Evolutionary conservation across 23 red algal genomes (phyloP).

Genomic region (Gracilaria gracilis): DNA sequence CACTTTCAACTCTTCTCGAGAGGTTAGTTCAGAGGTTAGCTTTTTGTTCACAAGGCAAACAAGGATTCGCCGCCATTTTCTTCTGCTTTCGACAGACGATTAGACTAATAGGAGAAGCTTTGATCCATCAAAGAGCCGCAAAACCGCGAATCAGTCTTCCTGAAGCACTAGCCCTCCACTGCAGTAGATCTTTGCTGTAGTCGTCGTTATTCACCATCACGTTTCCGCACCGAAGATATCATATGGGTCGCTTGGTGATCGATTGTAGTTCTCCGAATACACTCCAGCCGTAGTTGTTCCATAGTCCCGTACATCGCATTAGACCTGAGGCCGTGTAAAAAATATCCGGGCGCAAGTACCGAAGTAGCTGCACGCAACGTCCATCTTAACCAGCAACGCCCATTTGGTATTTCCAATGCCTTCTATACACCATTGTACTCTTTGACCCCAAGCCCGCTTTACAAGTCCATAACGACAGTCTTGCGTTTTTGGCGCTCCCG

Average conservation of each 20-base stretch:
- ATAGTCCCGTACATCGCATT: slow-evolving; percentile 59
- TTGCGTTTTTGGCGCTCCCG: slow-evolving; percentile 43
- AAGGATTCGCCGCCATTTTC: too few relatives aligned
- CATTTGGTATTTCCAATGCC: slow-evolving; percentile 40
- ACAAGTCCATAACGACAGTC: slow-evolving; percentile 53
- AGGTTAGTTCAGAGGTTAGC: too few relatives aligned
- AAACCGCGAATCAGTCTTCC: too few relatives aligned
- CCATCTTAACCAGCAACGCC: slow-evolving; percentile 45
- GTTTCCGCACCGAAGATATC: not conserved
- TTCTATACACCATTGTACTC: slow-evolving; percentile 64
- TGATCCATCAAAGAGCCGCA: too few relatives aligned
- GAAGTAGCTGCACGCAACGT: slow-evolving; percentile 40
- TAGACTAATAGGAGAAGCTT: too few relatives aligned
- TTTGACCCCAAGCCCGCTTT: slow-evolving; percentile 52
- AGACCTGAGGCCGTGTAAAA: slow-evolving; percentile 67
- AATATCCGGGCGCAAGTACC: slow-evolving; percentile 57
- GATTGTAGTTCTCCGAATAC: slow-evolving; percentile 42
- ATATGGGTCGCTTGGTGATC: not conserved
- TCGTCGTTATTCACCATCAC: not conserved
- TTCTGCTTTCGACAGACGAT: too few relatives aligned
- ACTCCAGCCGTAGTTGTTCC: slow-evolving; percentile 51
- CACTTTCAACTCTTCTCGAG: too few relatives aligned
- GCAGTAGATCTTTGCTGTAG: not conserved
- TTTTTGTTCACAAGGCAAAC: too few relatives aligned
- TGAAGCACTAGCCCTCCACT: not conserved